Evolutionary conservation across 208 protist genomes (phyloP), one percentile per base, ranked within the genome.

Genomic region (Leishmania braziliensis): DNA sequence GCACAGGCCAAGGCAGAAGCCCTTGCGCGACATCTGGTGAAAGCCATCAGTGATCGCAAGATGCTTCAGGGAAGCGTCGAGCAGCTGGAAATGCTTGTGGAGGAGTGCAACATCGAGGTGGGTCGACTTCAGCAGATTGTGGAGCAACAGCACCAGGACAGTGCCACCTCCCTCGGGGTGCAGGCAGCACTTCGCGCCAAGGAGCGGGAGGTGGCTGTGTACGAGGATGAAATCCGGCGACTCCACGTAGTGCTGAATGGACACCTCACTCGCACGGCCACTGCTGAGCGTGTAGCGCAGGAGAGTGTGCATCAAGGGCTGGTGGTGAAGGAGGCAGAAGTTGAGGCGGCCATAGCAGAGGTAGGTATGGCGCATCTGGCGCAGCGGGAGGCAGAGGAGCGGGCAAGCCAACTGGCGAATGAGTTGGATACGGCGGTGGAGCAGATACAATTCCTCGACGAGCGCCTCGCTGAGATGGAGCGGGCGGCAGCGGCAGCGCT

Each of bases 11-110:
- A 97, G 86, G 89, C 91, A 33, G 92, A 97, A 76, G 87, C 86
- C 5, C 91, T 97, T 14, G 94, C 94, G 23, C 89, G 92, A 20
- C 92, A 97, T 81, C 86, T 97, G 36, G 94, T 94, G 14, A 91
- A 90, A 81, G 88, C 90, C 29, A 91, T 97, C 75, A 77, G 85
- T 39, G 94, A 97, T n/a, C 88, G 90, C 33, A 90, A 86, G 63
- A 66, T 90, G 81, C 83, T 97, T 3, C 87, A 92, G 82, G 72
- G 82, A 16, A 91, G 86, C 80, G 86, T 95, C 26, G 86, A 89
- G 78, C 66, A 90, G 77, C 73, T 95, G 20, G 94, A 97, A 70
- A 58, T 78, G 73, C 78, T 95, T 29, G 88, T 95, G 50, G 90
- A 92, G 53, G 87, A 88, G 79, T 84, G 86, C 69, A 92, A 88